A percentile compares a stretch with the other conserved stretches of the same genome.
Evolutionary conservation across 768 basidiomycete species (phyloP).

Genomic region (Russula ochroleuca): DNA sequence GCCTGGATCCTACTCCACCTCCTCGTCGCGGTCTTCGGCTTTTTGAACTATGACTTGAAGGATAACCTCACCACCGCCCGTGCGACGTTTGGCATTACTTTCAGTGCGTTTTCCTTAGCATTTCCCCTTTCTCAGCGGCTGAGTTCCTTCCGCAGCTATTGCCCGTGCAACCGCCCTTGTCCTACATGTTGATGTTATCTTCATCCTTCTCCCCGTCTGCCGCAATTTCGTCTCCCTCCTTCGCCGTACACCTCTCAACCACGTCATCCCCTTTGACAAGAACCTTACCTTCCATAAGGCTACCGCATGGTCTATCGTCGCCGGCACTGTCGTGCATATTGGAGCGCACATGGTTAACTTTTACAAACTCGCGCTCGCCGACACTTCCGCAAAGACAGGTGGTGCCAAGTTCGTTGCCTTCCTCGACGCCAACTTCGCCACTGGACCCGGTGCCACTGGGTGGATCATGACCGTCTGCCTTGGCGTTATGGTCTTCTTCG

Average conservation of each 20-base stretch:
- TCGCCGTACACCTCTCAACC: constrained; percentile 79
- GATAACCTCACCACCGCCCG: constrained; percentile 72
- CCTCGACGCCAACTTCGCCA: constrained; percentile 72
- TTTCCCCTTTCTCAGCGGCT: background rate
- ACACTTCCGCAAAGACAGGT: constrained; percentile 49
- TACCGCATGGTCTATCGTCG: constrained; percentile 86
- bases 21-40: constrained; percentile 71
- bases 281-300: constrained; percentile 89
- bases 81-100: constrained; percentile 68
- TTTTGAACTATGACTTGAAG: constrained; percentile 71
- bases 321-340: constrained; percentile 71
- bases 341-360: constrained; percentile 87
- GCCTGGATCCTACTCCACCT: constrained; percentile 78
- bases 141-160: constrained; percentile 49
- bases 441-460: constrained; percentile 77
- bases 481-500: constrained; percentile 78
- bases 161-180: constrained; percentile 87
- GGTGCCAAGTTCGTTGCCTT: constrained; percentile 63
- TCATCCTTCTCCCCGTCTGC: constrained; percentile 94
- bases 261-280: constrained; percentile 89
- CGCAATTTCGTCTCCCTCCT: constrained; percentile 90
- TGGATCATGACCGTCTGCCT: constrained; percentile 83
- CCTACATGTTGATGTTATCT: constrained; percentile 85
- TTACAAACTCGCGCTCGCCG: constrained; percentile 54
- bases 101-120: constrained; percentile 45